Base-by-base conservation (phyloP, 2,329 filamentous ascomycete genomes). In the Sporothrix pallida region DNA sequence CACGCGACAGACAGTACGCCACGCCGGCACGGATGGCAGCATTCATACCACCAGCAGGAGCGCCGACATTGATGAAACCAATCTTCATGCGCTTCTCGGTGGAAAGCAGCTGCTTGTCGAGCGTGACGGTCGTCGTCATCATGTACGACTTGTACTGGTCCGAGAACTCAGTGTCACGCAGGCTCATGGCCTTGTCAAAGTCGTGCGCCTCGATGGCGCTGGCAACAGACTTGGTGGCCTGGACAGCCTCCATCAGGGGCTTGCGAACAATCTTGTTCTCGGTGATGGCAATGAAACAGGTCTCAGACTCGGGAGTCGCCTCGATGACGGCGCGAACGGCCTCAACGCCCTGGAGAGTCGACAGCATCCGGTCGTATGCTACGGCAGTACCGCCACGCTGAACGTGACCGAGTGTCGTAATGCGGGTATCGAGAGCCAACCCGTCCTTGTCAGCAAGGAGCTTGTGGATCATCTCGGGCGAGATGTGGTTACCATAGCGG, bases 251-350 rank as follows among this genome's bases (percentile, higher is more conserved):
- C 85, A 98, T 92, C 37, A 99, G 86, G 23, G 94, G 92, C 78
- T 95, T 94, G 72, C 95, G 90, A 76, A 94, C 91, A 80, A 99
- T 98, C 85, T 99, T 97, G 88, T 98, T 98, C 86, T 99, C 96
- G 76, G 92, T 95, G 78, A 99, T 95, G 78, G 94, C 95, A 80
- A 99, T 98, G 80, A 99, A 95, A 74, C 94, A 95, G 68, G 94
- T 97, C 72, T 94, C 93, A 0, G 93, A 95, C 60, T 96, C 92
- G 10, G 96, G 94, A 0, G 91, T 97, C 69, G 94, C 93, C 77
- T 97, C 93, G 42, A 98, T 87, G 20, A 98, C 93, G 26, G 95
- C 95, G 79, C 93, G 94, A 79, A 98, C 95, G 31, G 95, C 95
- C 82, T 98, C 95, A 2, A 97, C 94, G 79, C 95, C 96, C 81